Evolutionary conservation across 768 basidiomycete species (phyloP).

Genomic region (Lactarius vividus): DNA sequence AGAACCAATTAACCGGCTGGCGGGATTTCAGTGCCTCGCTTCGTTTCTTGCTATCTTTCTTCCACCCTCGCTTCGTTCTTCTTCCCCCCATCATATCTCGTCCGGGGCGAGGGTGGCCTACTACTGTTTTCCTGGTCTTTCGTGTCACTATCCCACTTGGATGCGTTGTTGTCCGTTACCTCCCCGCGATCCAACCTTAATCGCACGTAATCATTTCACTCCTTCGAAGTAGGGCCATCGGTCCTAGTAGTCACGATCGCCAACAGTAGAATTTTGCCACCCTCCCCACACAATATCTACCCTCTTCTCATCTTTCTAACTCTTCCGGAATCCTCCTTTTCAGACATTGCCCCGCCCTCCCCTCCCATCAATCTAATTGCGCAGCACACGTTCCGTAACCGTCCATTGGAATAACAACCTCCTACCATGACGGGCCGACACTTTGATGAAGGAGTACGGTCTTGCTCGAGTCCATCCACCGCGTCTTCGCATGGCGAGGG

Average conservation of each 20-base stretch:
- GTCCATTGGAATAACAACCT: not conserved
- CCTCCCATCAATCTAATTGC: not conserved
- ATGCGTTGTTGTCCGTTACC: slow-evolving; percentile 18
- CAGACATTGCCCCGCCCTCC: not conserved
- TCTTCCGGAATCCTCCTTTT: not conserved
- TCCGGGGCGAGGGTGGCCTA: slow-evolving; percentile 19
- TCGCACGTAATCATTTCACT: slow-evolving; percentile 25
- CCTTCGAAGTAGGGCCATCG: slow-evolving; percentile 18
- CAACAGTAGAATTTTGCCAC: not conserved
- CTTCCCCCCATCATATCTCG: slow-evolving; percentile 9
- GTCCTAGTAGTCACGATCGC: slow-evolving; percentile 24
- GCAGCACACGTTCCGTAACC: not conserved
- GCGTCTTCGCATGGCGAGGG: slow-evolving; percentile 34
- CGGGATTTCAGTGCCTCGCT: slow-evolving; percentile 12
- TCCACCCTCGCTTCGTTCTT: slow-evolving; percentile 9
- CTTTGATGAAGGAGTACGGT: slow-evolving; percentile 23
- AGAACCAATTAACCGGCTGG: slow-evolving; percentile 22
- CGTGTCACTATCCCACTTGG: slow-evolving; percentile 18
- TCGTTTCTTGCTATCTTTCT: slow-evolving; percentile 9
- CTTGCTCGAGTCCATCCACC: slow-evolving; percentile 26
- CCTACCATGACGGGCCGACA: slow-evolving; percentile 17
- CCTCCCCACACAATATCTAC: slow-evolving; percentile 15
- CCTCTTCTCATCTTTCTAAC: not conserved
- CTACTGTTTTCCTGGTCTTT: slow-evolving; percentile 15
- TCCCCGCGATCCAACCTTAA: slow-evolving; percentile 20